Evolutionary conservation across 2,329 filamentous ascomycete genomes (phyloP), one percentile per base, ranked within the genome.

Genomic region (Xylariaceae sp.): DNA sequence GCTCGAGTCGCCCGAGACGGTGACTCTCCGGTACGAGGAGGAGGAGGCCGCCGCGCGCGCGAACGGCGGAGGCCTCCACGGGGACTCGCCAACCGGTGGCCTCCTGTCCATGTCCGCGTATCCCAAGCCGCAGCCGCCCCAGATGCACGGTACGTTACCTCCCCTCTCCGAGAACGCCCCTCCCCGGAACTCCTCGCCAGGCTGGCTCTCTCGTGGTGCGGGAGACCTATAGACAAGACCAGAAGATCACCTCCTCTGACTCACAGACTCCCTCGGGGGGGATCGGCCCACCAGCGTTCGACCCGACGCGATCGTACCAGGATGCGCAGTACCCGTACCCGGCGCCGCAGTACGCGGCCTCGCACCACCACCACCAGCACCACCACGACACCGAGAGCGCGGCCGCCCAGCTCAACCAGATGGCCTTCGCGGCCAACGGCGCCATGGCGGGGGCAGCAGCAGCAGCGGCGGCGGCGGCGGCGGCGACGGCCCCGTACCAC

Each of bases 51-150:
- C 67, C 27, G 65, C 62, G 44, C 64, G 63, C 60, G 65, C 60
- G 44, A 68, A 65, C 64, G 68, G 68, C 52, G 67, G 67, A 58
- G 65, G 63, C 59, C 64, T 64, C 58, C 61, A 60, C 52, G 65
- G 67, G 69, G 76, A 68, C 63, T 76, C 65, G 63, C 68, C 70
- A 56, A 67, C 58, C 58, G 60, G 64, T 58, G 60, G 64, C 57
- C 60, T 78, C 52, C 65, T 84, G 64, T 78, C 82, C 63, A 89
- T 89, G 83, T 82, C 84, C 60, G 80, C 80, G 63, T 89, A 87
- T 70, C 70, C 72, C 55, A 94, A 93, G 64, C 64, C 77, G 38
- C 77, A 83, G 59, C 70, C 79, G 62, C 71, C 81, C 60, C 82
- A 81, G 59, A 75, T 89, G 67, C 83, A 90, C 64, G 83, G 88